Conservation (phyloP, 2,329 filamentous ascomycete species). For the Pseudogymnoascus sp. region DNA sequence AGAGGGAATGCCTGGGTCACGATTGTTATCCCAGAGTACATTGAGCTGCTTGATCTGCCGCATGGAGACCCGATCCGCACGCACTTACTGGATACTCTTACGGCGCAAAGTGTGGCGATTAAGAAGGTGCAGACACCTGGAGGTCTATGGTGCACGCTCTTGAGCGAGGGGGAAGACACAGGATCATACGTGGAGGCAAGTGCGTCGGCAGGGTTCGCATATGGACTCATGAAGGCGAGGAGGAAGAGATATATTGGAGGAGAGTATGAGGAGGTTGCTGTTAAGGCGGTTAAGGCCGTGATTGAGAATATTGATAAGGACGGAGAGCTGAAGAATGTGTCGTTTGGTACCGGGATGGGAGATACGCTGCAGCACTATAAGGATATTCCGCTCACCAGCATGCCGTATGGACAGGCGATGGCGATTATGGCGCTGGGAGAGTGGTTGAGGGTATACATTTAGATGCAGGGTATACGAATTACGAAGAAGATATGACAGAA, state of each 20-base stretch:
- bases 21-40: conserved; percentile 73
- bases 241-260: conserved; percentile 59
- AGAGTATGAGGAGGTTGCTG: conserved; percentile 51
- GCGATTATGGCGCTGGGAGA: conserved; percentile 74
- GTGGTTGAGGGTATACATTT: conserved; percentile 52
- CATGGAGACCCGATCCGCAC: conserved; percentile 45
- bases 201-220: conserved; percentile 72
- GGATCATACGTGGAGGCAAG: conserved; percentile 70
- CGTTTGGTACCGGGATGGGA: conserved; percentile 74
- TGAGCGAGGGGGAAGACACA: conserved; percentile 55
- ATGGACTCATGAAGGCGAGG: conserved; percentile 66
- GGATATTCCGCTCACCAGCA: conserved; percentile 65
- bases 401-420: conserved; percentile 82
- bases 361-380: conserved; percentile 65
- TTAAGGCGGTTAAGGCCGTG: conserved; percentile 59
- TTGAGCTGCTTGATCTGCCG: conserved; percentile 60
- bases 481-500: background rate
- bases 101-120: conserved; percentile 60
- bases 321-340: conserved; percentile 65
- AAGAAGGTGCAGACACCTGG: conserved; percentile 47
- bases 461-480: background rate
- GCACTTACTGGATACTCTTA: conserved; percentile 53
- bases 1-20: conserved; percentile 66
- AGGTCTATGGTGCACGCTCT: conserved; percentile 66
- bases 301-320: conserved; percentile 54